Base-by-base conservation (phyloP, 2,329 filamentous ascomycete genomes). In the Colletotrichum melonis region DNA sequence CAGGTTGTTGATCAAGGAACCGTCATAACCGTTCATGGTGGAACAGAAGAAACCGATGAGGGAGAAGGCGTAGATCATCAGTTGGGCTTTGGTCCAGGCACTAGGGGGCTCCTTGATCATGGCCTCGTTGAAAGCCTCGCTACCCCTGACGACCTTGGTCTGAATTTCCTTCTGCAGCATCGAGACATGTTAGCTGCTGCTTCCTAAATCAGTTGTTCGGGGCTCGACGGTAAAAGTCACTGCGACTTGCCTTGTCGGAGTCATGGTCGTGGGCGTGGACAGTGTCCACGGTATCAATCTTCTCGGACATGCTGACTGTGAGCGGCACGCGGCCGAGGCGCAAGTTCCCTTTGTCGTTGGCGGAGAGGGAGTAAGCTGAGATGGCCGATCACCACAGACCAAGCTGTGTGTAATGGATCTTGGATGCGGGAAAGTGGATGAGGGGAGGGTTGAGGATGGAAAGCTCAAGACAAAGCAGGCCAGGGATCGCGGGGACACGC, bases 71-170 rank as follows among this genome's bases (percentile, higher is more conserved):
- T 87, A 87, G 74, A 87, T 79, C 75, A 86, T 75, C 69, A 85
- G 64, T 57, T 85, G 84, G 49, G 79, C 73, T 42, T 73, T 79
- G 38, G 83, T 83, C 78, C 82, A 86, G 57, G 84, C 80, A 46
- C 76, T 80, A 28, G 86, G 84, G 9, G 87, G 86, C 77, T 90
- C 88, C 80, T 87, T 86, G 77, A 88, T 78, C 79, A 87, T 83
- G 26, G 89, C 89, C 79, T 90, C 86, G 75, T 87, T 85, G 80
- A 86, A 89, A 63, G 88, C 87, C 75, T 88, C 87, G 75, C 85
- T 86, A 73, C 88, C 88, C 28, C 78, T 82, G 76, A 90, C 82
- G 70, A 87, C 81, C 76, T 85, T 87, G 76, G 84, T 79, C 69
- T 83, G 64, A 65, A 79, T 35, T 16, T 75, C 72, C 57, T 73